phyloP scores from a whole-genome alignment of 2,329 filamentous ascomycete genomes.

The Fusarium albosuccineum region DNA sequence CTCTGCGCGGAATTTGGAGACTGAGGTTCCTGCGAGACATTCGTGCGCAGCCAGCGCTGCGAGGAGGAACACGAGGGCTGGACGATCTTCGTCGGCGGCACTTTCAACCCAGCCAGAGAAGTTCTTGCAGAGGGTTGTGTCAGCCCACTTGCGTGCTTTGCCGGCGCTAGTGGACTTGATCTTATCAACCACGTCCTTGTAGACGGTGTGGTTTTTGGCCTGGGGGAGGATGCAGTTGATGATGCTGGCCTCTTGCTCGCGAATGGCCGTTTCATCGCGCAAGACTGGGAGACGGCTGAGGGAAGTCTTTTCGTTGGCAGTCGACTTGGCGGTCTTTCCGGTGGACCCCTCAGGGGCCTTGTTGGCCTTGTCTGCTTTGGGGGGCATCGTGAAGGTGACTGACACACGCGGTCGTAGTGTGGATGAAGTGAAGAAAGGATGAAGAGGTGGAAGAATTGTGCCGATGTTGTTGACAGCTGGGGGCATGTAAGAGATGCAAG shows the following conservation, averaged over 20 bases:
- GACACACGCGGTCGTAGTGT: neutral
- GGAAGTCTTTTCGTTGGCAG: neutral
- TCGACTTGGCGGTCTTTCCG: neutral
- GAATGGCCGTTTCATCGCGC: neutral
- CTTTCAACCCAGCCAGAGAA: conserved; percentile 17
- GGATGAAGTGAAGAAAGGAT: neutral
- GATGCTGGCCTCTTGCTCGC: neutral
- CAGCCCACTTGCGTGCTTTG: neutral
- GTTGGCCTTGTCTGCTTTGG: neutral
- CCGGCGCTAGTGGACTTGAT: neutral
- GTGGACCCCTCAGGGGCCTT: neutral
- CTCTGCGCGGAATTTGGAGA: neutral
- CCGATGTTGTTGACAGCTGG: no score
- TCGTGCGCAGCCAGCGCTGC: conserved; percentile 12
- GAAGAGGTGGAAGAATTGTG: neutral
- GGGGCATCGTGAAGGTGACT: neutral
- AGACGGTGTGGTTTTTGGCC: neutral
- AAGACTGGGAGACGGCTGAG: neutral
- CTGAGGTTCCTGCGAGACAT: neutral
- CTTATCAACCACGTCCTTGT: neutral
- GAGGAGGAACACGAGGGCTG: conserved; percentile 4
- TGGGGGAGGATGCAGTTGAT: conserved; percentile 12
- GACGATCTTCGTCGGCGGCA: neutral
- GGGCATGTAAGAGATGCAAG: no score
- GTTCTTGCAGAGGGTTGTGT: neutral